These are phyloP conservation scores for Lentinus brumalis DNA, from an alignment of 768 basidiomycete genomes.

Conservation along the genomic window DNA sequence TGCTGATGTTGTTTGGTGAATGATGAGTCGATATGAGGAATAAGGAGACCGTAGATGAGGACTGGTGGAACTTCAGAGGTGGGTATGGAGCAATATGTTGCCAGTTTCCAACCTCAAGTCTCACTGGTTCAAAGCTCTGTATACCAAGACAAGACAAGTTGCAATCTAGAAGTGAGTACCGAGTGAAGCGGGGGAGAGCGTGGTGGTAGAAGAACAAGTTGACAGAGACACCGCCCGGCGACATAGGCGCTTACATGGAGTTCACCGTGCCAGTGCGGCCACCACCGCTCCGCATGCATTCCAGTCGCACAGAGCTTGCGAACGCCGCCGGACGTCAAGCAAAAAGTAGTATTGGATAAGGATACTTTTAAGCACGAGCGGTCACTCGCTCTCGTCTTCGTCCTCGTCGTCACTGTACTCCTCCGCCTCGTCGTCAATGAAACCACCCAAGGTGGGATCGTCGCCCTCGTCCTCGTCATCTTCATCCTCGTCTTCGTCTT, in stretches of 20 bases:
- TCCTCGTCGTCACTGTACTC: conserved; percentile 49
- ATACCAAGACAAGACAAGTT: too few relatives aligned
- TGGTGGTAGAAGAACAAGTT: background rate
- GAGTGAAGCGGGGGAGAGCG: background rate
- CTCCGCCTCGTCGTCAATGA: conserved; percentile 67
- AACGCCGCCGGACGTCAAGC: background rate
- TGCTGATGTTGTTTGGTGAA: too few relatives aligned
- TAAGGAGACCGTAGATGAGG: too few relatives aligned
- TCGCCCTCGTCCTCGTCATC: conserved; percentile 45
- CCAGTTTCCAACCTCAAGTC: too few relatives aligned
- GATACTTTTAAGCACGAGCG: conserved; percentile 15
- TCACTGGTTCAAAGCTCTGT: too few relatives aligned
- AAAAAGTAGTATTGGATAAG: background rate
- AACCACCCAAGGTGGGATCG: conserved; percentile 53
- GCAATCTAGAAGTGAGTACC: background rate
- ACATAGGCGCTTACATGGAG: too few relatives aligned
- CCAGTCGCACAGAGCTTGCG: background rate
- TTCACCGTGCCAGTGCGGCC: too few relatives aligned
- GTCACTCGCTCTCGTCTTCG: conserved; percentile 38
- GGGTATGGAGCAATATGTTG: too few relatives aligned
- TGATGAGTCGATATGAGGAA: too few relatives aligned
- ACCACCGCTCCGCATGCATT: background rate
- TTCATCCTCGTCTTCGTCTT: conserved; percentile 60
- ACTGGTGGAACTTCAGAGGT: too few relatives aligned
- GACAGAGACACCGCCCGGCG: too few relatives aligned